Evolutionary conservation across 108 stramenopile genomes (phyloP).

Genomic region (Aurantiochytrium sp.): DNA sequence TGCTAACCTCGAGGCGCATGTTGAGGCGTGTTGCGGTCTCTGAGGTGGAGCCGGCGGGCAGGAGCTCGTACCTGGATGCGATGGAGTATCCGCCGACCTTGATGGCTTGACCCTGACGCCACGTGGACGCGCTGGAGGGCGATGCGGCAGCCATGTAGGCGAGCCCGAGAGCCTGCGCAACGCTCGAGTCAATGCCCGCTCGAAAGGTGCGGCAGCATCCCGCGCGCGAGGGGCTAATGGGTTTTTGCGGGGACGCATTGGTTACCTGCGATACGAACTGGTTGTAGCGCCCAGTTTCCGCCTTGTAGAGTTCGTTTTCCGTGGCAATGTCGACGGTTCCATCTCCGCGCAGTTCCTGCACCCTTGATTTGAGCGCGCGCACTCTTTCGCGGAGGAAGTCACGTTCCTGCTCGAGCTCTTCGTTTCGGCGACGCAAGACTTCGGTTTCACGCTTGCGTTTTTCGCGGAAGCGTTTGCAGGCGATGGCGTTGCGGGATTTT

Average conservation of each 20-base stretch:
- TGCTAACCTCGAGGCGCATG: not conserved
- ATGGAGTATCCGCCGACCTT: not conserved
- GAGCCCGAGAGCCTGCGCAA: conserved; percentile 6
- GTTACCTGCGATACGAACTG: not conserved
- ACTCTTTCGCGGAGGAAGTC: not conserved
- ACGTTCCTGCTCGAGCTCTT: not conserved
- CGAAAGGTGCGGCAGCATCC: not conserved
- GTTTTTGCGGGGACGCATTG: not conserved
- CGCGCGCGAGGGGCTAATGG: not conserved
- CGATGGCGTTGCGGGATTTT: not conserved
- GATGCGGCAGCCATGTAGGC: not conserved
- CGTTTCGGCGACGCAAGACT: not conserved
- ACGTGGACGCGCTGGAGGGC: not conserved
- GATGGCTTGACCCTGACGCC: not conserved
- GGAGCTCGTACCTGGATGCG: not conserved
- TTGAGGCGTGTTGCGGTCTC: not conserved
- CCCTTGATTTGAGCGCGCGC: not conserved
- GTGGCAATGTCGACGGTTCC: not conserved
- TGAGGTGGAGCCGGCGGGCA: not conserved
- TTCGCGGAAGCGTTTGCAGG: conserved; percentile 1
- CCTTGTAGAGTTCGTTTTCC: not conserved
- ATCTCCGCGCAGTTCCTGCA: not conserved
- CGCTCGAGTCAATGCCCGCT: not conserved
- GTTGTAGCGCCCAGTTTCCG: not conserved
- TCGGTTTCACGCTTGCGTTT: not conserved